Evolutionary conservation across 2,329 filamentous ascomycete species (phyloP).

Genomic region (Aspergillus sp.): DNA sequence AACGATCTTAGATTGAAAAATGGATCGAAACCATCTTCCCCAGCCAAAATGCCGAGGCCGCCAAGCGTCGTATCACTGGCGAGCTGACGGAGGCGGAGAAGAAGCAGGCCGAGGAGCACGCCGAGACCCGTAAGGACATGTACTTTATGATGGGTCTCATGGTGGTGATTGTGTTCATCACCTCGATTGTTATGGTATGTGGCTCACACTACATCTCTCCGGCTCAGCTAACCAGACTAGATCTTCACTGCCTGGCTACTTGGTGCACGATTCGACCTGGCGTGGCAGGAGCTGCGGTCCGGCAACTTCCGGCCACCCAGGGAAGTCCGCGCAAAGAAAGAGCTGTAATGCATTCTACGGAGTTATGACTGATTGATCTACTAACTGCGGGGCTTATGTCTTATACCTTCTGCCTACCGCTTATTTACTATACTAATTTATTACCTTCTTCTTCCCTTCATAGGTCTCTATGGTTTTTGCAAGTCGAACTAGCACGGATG

Average conservation of each 20-base stretch:
- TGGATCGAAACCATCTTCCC: constrained; percentile 96
- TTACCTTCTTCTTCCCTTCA: constrained; percentile 11
- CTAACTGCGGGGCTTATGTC: constrained; percentile 31
- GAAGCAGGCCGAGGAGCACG: constrained; percentile 50
- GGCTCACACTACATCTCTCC: neutral
- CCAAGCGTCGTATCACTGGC: constrained; percentile 48
- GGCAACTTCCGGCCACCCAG: constrained; percentile 49
- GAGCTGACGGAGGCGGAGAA: constrained; percentile 61
- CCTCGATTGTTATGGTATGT: constrained; percentile 79
- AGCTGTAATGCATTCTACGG: constrained; percentile 42
- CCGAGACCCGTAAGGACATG: constrained; percentile 56
- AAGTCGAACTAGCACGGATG: constrained; percentile 76
- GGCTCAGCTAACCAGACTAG: constrained; percentile 48
- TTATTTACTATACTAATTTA: constrained; percentile 29
- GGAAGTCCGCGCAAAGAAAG: constrained; percentile 29
- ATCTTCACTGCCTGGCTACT: constrained; percentile 74
- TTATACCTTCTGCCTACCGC: constrained; percentile 28
- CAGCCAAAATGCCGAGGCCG: constrained; percentile 68
- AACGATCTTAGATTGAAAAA: constrained; percentile 71
- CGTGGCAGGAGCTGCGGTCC: constrained; percentile 57
- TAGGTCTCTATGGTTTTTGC: neutral
- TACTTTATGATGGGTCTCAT: constrained; percentile 70
- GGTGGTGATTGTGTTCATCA: constrained; percentile 67
- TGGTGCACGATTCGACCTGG: constrained; percentile 79
- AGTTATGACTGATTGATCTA: constrained; percentile 32